Conservation (phyloP, 1,139 yeast species). For the Wickerhamiella pararugosa region DNA sequence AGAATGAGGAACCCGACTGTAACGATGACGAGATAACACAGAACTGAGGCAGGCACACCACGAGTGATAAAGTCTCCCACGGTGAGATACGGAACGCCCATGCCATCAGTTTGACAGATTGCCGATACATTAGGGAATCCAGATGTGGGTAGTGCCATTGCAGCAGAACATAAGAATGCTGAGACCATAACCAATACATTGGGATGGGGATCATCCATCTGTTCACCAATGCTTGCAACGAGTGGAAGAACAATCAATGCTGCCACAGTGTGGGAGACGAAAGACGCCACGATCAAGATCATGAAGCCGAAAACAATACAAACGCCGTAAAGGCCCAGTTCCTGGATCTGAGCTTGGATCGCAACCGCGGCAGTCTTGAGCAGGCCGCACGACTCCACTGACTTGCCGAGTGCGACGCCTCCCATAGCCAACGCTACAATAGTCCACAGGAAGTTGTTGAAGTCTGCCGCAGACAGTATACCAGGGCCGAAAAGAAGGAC, state of each 20-base stretch:
- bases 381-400: conserved; percentile 77
- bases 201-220: conserved; percentile 55
- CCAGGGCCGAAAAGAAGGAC: conserved; percentile 82
- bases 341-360: conserved; percentile 40
- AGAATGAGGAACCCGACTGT: conserved; percentile 71
- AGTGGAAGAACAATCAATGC: conserved; percentile 81
- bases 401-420: conserved; percentile 85
- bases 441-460: conserved; percentile 88
- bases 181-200: conserved; percentile 65
- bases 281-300: conserved; percentile 74
- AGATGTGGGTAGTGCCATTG: conserved; percentile 93
- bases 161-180: conserved; percentile 74
- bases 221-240: conserved; percentile 71
- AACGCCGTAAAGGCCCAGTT: conserved; percentile 52
- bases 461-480: conserved; percentile 64
- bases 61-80: conserved; percentile 72
- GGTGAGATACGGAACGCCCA: conserved; percentile 72
- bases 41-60: conserved; percentile 74
- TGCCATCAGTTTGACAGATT: conserved; percentile 77
- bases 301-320: conserved; percentile 63
- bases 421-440: conserved; percentile 93
- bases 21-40: conserved; percentile 52
- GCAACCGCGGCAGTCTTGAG: conserved; percentile 59
- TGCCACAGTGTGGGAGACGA: conserved; percentile 91
- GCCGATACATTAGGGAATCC: conserved; percentile 97